Conservation (phyloP, 108 stramenopile species). For the Skeletonema grethae region DNA sequence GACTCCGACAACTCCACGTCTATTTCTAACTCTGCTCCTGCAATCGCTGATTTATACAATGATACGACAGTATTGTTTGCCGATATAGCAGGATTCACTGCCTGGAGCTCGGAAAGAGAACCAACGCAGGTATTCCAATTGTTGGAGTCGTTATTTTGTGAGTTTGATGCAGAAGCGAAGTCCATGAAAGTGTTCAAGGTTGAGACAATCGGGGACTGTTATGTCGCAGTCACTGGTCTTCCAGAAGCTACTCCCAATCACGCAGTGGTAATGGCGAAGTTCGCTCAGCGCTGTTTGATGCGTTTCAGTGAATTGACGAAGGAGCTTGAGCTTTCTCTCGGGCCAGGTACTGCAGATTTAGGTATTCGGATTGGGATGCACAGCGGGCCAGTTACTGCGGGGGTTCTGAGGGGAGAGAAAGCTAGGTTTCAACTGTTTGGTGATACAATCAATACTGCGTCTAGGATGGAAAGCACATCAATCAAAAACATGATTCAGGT, state of each 20-base stretch:
- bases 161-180: constrained; percentile 48
- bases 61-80: constrained; percentile 15
- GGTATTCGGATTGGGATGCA: constrained; percentile 50
- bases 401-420: constrained; percentile 52
- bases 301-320: constrained; percentile 39
- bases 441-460: constrained; percentile 64
- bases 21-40: constrained; percentile 3
- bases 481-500: constrained; percentile 45
- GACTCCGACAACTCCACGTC: constrained; percentile 3
- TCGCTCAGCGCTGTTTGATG: constrained; percentile 47
- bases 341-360: constrained; percentile 44
- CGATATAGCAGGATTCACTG: constrained; percentile 62
- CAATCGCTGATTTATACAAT: constrained; percentile 12
- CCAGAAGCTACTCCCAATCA: constrained; percentile 50
- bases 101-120: constrained; percentile 55
- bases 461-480: constrained; percentile 55
- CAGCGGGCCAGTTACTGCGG: constrained; percentile 59
- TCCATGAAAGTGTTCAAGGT: constrained; percentile 44
- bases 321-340: constrained; percentile 31
- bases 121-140: constrained; percentile 56
- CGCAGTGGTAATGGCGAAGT: constrained; percentile 46
- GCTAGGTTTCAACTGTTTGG: constrained; percentile 60
- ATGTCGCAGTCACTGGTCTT: constrained; percentile 58
- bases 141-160: constrained; percentile 47
- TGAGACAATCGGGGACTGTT: constrained; percentile 54